Conservation (phyloP, 805 yeast genomes). For the Saccharomycopsis synnaedendra region DNA sequence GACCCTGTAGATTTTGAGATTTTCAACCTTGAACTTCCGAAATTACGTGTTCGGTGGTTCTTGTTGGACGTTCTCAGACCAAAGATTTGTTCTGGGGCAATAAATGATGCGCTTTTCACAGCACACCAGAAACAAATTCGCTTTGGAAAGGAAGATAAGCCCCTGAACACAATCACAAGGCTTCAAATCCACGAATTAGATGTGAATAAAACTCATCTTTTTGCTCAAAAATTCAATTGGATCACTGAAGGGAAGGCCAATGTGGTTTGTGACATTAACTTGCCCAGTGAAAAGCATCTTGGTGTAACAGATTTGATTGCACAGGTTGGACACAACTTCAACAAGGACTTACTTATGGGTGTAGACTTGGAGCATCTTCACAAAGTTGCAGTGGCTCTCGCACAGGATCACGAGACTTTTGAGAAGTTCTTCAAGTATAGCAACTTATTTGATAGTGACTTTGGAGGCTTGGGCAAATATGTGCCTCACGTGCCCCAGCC, state of each 20-base stretch:
- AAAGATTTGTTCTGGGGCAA: constrained; percentile 58
- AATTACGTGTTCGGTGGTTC: constrained; percentile 44
- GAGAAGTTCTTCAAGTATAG: constrained; percentile 4
- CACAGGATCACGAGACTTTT: constrained; percentile 3
- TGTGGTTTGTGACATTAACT: constrained; percentile 57
- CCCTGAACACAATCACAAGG: constrained; percentile 7
- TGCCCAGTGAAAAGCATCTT: constrained; percentile 38
- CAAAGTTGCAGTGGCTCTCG: background rate
- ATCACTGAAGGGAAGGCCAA: constrained; percentile 60
- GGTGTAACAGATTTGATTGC: constrained; percentile 20
- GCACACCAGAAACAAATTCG: constrained; percentile 54
- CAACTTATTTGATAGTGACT: constrained; percentile 6
- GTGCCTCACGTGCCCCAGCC: background rate
- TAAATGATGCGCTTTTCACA: constrained; percentile 66
- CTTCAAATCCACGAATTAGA: constrained; percentile 27
- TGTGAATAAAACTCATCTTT: constrained; percentile 20
- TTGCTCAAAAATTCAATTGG: constrained; percentile 52
- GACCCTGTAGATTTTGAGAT: constrained; percentile 39
- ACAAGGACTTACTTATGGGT: constrained; percentile 3
- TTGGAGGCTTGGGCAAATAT: background rate
- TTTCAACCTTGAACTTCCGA: constrained; percentile 56
- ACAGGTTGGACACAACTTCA: constrained; percentile 15
- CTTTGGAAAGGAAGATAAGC: background rate
- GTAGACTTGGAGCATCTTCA: background rate
- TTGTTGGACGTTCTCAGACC: constrained; percentile 62